Conservation (phyloP, 2,329 filamentous ascomycete genomes). For the Chaetomium olivaceum region DNA sequence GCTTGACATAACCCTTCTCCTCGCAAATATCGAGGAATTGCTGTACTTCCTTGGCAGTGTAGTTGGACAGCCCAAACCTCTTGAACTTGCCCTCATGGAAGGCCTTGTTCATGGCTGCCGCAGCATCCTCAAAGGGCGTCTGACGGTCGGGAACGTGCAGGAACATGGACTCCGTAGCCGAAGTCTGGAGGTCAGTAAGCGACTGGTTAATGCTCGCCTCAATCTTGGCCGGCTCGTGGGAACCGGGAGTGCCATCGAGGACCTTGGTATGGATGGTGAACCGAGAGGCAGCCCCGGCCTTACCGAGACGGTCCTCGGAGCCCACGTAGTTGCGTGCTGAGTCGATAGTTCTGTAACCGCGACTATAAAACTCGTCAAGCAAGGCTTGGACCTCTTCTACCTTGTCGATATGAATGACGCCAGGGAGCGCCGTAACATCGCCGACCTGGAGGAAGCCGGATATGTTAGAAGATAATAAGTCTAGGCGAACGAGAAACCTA, state of each 20-base stretch:
- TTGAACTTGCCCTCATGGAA: not conserved
- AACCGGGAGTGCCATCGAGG: not conserved
- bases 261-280: not conserved
- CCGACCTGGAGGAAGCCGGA: not conserved
- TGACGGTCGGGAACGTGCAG: not conserved
- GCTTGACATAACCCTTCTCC: not conserved
- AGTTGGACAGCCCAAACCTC: not conserved
- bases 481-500: not conserved
- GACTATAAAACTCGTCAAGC: not conserved
- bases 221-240: not conserved
- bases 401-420: not conserved
- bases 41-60: not conserved
- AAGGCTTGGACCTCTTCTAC: not conserved
- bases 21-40: not conserved
- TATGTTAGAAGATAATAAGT: too few species aligned
- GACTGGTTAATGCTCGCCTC: not conserved
- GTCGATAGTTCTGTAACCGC: not conserved
- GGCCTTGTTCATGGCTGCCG: not conserved
- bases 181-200: not conserved
- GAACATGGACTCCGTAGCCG: not conserved
- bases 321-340: not conserved
- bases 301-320: not conserved
- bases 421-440: not conserved
- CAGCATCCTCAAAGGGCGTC: not conserved
- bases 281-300: not conserved